These are phyloP conservation scores for Neonectria sp. DNA, from an alignment of 2,329 filamentous ascomycete genomes.

Conservation along the genomic window DNA sequence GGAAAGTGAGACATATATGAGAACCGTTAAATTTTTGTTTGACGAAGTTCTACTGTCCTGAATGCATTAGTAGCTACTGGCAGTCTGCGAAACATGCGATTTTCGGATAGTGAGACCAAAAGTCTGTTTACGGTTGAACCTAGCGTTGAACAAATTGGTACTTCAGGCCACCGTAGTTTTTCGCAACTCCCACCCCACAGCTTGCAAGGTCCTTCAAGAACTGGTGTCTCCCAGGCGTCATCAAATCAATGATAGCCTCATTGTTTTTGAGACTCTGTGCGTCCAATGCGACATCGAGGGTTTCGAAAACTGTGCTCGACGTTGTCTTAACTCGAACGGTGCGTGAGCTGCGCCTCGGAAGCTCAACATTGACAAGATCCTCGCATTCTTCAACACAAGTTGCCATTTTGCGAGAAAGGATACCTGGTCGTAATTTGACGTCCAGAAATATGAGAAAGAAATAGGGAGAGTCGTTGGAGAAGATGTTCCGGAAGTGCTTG, in stretches of 20 bases:
- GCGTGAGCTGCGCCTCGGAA: neutral
- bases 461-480: neutral
- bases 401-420: conserved; percentile 3
- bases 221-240: neutral
- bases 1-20: neutral
- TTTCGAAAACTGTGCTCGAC: neutral
- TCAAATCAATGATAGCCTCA: neutral
- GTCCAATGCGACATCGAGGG: neutral
- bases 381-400: conserved; percentile 6
- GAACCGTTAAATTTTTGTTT: neutral
- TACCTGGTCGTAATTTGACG: neutral
- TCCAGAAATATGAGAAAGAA: neutral
- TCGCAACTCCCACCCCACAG: neutral
- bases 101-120: neutral
- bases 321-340: neutral
- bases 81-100: neutral
- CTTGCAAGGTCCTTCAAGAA: neutral
- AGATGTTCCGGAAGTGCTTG: neutral
- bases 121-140: neutral
- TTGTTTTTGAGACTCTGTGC: neutral
- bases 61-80: neutral
- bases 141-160: conserved; percentile 6
- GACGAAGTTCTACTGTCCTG: neutral
- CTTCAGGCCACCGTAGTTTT: neutral
- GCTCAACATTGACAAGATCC: conserved; percentile 4